Conservation (phyloP, 2,329 filamentous ascomycete species). For the Blastomyces gilchristii region DNA sequence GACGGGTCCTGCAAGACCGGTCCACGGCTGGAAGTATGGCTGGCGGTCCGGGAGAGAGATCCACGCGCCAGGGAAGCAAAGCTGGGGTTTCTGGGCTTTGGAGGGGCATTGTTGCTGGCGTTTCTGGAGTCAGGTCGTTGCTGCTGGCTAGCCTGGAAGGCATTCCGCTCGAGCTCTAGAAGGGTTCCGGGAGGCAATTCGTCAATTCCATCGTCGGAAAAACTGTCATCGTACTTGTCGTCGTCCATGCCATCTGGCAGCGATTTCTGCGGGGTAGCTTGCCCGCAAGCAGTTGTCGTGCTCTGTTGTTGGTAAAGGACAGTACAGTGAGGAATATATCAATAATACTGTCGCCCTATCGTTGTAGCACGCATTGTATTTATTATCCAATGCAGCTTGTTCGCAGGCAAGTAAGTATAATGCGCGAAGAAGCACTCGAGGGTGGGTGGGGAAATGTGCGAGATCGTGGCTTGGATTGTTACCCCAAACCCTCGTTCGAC, state of each 20-base stretch:
- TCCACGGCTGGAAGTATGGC: conserved; percentile 2
- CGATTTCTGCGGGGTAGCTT: conserved; percentile 9
- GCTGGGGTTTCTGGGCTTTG: conserved; percentile 7
- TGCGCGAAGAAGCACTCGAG: background rate
- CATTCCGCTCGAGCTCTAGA: conserved; percentile 37
- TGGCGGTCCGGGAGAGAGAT: conserved; percentile 7
- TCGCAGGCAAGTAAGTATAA: background rate
- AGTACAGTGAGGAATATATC: background rate
- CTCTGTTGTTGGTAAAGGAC: background rate
- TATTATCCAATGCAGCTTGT: conserved; percentile 1
- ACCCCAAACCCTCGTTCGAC: background rate
- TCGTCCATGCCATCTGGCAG: conserved; percentile 34
- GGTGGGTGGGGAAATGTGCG: background rate
- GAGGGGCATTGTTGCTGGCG: background rate
- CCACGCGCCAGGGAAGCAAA: conserved; percentile 1
- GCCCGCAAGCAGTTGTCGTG: background rate
- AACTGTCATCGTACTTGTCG: conserved; percentile 38
- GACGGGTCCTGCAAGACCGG: conserved; percentile 12
- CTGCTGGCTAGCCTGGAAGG: conserved; percentile 35
- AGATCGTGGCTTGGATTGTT: background rate
- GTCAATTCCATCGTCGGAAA: conserved; percentile 40
- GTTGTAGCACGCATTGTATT: background rate
- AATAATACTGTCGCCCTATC: background rate
- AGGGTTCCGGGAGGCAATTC: conserved; percentile 35
- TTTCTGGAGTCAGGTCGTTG: conserved; percentile 18